Conservation (phyloP, 495 filamentous ascomycete species). For the Xylaria telfairii region DNA sequence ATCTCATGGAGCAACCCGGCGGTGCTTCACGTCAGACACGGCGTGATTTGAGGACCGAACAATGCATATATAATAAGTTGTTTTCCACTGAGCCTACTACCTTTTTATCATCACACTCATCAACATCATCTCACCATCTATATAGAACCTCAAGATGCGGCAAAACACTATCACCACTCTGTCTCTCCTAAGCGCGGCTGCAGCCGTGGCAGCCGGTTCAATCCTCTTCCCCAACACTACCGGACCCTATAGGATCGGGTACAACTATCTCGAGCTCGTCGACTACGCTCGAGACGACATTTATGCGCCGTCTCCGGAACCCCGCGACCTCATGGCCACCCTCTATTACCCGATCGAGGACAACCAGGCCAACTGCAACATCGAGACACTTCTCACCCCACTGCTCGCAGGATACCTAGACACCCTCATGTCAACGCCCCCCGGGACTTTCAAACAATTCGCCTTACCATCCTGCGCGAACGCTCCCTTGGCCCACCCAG, state of each 20-base stretch:
- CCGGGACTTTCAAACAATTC: constrained; percentile 19
- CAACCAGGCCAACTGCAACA: constrained; percentile 25
- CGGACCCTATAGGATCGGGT: constrained; percentile 37
- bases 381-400: constrained; percentile 19
- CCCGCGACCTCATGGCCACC: constrained; percentile 42
- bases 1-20: neutral
- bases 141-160: neutral
- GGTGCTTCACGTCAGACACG: neutral
- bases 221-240: constrained; percentile 21
- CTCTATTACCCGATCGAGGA: constrained; percentile 40
- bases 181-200: constrained; percentile 8
- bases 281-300: constrained; percentile 39
- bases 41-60: neutral
- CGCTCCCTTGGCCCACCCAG: constrained; percentile 23
- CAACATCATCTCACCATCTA: neutral
- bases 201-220: neutral
- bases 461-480: constrained; percentile 23
- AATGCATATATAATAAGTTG: neutral
- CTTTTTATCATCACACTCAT: no score
- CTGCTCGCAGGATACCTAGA: neutral
- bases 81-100: neutral
- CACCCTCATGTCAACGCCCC: neutral
- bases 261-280: constrained; percentile 33
- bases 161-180: constrained; percentile 4
- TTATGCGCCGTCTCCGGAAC: constrained; percentile 30